Evolutionary conservation across 345 rosid genomes (phyloP), one percentile per base, ranked within the genome.

Genomic region (Salix purpurea): DNA sequence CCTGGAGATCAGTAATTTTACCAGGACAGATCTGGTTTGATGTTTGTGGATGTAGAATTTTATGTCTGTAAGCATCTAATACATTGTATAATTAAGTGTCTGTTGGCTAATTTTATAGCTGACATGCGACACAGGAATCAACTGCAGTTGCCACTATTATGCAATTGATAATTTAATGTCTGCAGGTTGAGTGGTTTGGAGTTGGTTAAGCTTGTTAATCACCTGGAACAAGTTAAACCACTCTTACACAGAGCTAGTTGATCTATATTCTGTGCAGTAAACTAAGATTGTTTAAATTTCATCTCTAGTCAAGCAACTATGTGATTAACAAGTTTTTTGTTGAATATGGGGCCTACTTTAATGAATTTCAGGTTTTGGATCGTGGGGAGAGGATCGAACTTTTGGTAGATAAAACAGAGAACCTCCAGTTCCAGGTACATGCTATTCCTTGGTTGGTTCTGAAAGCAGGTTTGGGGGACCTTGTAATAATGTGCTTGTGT

Each of bases 331-430:
- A 34, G 37, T 26, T 19, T 61, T 61, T 19, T 39, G 1, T 67
- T 68, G 23, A 7, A 18, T 10, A 46, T 4, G 54, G 23, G 52
- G 50, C 65, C 70, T 65, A 62, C 21, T 72, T 12, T 30, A 39
- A 13, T 67, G 28, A 50, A 32, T 72, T 82, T 73, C 83, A 94
- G 99, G 99, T 96, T 74, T 84, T 96, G 87, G 97, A 92, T 84
- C 95, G 95, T 61, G 98, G 98, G 72, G 99, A 94, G 87, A 96
- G 80, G 84, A 91, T 96, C 56, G 98, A 96, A 80, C 97, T 96
- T 72, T 88, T 94, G 67, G 98, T 96, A 10, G 98, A 94, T 81
- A 96, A 94, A 85, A 88, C 94, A 0, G 97, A 96, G 71, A 91
- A 88, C 85, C 84, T 96, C 42, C 97, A 92, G 86, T 94, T 94